These are phyloP conservation scores for Scedosporium aurantiacum DNA, from an alignment of 2,329 filamentous ascomycete species.

Conservation along the genomic window DNA sequence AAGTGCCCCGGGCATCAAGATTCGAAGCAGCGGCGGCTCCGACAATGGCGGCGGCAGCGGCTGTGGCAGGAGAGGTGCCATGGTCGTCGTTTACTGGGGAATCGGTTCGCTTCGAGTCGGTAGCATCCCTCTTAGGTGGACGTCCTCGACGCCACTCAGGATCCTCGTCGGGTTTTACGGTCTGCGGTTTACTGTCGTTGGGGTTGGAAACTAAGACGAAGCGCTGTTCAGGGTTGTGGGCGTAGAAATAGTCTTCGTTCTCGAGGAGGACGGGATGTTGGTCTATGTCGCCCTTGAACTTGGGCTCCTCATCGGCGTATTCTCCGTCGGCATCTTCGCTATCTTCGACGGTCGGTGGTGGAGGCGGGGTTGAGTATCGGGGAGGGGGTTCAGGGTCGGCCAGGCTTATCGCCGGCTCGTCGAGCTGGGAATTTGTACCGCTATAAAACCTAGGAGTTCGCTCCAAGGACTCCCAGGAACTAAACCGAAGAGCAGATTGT, in stretches of 20 bases:
- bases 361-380: slow-evolving; percentile 29
- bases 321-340: slow-evolving; percentile 19
- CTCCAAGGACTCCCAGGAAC: slow-evolving; percentile 2
- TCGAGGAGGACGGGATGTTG: slow-evolving; percentile 58
- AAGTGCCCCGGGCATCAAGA: neutral
- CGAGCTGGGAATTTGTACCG: slow-evolving; percentile 10
- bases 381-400: neutral
- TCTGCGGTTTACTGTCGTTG: neutral
- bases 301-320: slow-evolving; percentile 39
- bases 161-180: neutral
- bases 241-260: slow-evolving; percentile 31
- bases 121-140: neutral
- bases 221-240: slow-evolving; percentile 48
- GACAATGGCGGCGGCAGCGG: neutral
- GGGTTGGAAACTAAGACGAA: neutral
- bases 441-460: slow-evolving; percentile 23
- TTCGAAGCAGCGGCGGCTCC: neutral
- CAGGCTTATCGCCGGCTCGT: neutral
- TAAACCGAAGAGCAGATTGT: neutral
- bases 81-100: neutral
- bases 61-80: slow-evolving; percentile 12
- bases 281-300: slow-evolving; percentile 52
- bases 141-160: neutral
- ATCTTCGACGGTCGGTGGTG: slow-evolving; percentile 58
- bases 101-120: neutral